phyloP scores from a whole-genome alignment of 257 asterid species.

The Jaltomata sinuosa region DNA sequence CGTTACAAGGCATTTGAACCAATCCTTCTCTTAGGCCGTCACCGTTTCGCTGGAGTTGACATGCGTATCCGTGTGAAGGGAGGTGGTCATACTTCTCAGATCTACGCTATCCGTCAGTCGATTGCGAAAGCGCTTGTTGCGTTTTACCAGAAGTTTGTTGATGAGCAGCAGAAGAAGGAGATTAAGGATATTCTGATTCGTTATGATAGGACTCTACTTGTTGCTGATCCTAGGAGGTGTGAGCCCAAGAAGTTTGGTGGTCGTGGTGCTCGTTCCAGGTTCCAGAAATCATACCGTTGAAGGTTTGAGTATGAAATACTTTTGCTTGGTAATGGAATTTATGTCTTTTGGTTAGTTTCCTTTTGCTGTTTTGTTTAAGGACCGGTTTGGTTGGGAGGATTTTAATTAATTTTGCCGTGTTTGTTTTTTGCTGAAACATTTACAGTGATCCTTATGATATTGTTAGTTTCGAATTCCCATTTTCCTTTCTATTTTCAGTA shows the following conservation, averaged over 20 bases:
- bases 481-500: neutral
- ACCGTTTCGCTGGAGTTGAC: neutral
- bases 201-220: neutral
- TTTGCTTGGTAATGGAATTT: neutral
- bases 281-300: constrained; percentile 2
- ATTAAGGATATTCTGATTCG: neutral
- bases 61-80: neutral
- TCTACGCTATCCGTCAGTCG: neutral
- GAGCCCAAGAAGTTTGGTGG: neutral
- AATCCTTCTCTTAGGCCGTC: neutral
- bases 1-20: neutral
- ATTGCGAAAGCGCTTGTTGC: neutral
- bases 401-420: neutral
- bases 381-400: neutral
- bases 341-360: neutral
- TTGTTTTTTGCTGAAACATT: neutral
- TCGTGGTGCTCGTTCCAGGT: neutral
- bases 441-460: neutral
- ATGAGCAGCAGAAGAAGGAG: neutral
- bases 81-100: neutral
- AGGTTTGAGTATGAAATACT: neutral
- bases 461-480: neutral
- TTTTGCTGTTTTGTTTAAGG: neutral
- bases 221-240: neutral
- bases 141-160: neutral